Evolutionary conservation across 1,284 basidiomycete species (phyloP), one percentile per base, ranked within the genome.

Genomic region (Austroboletus niveus): DNA sequence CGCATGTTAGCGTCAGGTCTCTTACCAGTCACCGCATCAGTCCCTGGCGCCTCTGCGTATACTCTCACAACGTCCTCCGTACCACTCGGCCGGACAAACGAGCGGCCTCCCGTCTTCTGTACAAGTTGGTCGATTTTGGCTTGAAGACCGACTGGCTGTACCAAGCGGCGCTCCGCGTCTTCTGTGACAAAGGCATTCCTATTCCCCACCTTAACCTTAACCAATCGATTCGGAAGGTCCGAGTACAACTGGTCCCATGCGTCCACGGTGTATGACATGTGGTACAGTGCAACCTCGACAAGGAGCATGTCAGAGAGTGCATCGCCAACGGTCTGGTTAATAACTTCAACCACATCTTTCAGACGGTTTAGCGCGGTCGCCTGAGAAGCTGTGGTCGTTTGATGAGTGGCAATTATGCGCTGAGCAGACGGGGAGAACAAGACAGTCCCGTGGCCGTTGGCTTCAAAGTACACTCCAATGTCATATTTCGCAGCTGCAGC

Each of bases 271-370:
- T 92, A 96, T 7, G 86, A 82, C 68, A 89, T 86, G 72, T 96
- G 89, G 1, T 93, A 81, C 30, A 99, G 84, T 34, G 99, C 90
- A 20, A 87, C 85, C 66, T 98, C 95, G 45, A 99, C 95, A 32
- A 99, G 83, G 34, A 99, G 84, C 83, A 98, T 88, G 70, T 99
- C 97, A 10, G 92, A 95, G 14, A 99, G 76, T 1, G 95, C 96
- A 71, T 99, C 97, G 8, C 97, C 97, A 32, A 99, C 97, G 6
- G 97, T 97, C 72, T 99, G 97, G 66, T 99, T 99, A 75, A 99
- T 96, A 42, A 99, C 75, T 35, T 90, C 79, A 11, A 86, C 85
- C 54, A 98, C 77, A 57, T 87, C 87, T 46, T 80, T 72, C 29
- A 98, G 75, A 65, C 94, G 83, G 48, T 80, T 82, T 42, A 94